These are phyloP conservation scores for Phaeophleospora eucalypticola DNA, from an alignment of 2,329 filamentous ascomycete genomes.

Conservation along the genomic window DNA sequence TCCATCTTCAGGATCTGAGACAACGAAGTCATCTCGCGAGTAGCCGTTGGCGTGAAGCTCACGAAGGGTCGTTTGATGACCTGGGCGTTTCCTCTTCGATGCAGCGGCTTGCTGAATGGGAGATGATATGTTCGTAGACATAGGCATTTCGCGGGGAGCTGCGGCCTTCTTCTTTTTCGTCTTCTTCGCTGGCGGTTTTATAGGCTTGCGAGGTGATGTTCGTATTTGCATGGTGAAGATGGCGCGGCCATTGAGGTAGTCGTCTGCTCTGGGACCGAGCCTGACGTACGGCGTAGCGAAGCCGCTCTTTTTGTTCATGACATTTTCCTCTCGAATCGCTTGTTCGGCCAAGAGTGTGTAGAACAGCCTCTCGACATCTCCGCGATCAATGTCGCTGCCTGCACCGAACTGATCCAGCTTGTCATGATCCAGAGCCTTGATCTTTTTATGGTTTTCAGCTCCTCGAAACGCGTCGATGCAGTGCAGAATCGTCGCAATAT, in stretches of 20 bases:
- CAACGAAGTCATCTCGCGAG: slow-evolving; percentile 35
- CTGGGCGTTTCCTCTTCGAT: slow-evolving; percentile 34
- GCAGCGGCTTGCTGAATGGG: slow-evolving; percentile 48
- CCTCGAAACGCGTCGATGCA: slow-evolving; percentile 83
- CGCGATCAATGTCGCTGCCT: slow-evolving; percentile 65
- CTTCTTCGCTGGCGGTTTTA: slow-evolving; percentile 31
- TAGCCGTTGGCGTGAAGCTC: slow-evolving; percentile 33
- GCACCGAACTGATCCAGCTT: slow-evolving; percentile 59
- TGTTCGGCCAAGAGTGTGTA: slow-evolving; percentile 69
- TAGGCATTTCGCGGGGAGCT: slow-evolving; percentile 46
- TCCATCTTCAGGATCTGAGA: slow-evolving; percentile 27
- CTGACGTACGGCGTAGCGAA: slow-evolving; percentile 72
- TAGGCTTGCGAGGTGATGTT: slow-evolving; percentile 14
- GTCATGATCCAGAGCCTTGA: slow-evolving; percentile 52
- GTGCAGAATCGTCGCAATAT: slow-evolving; percentile 68
- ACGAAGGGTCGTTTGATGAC: slow-evolving; percentile 23
- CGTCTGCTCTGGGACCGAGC: slow-evolving; percentile 42
- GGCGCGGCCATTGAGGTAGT: slow-evolving; percentile 44
- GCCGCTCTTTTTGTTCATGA: slow-evolving; percentile 43
- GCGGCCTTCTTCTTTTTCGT: slow-evolving; percentile 33
- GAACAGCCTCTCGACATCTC: slow-evolving; percentile 80
- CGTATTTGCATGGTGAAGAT: slow-evolving; percentile 53
- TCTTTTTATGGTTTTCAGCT: slow-evolving; percentile 55
- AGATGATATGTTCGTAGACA: slow-evolving; percentile 65
- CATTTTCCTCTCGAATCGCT: slow-evolving; percentile 61